phyloP scores from a whole-genome alignment of 805 yeast genomes.

The Hanseniaspora thailandica region DNA sequence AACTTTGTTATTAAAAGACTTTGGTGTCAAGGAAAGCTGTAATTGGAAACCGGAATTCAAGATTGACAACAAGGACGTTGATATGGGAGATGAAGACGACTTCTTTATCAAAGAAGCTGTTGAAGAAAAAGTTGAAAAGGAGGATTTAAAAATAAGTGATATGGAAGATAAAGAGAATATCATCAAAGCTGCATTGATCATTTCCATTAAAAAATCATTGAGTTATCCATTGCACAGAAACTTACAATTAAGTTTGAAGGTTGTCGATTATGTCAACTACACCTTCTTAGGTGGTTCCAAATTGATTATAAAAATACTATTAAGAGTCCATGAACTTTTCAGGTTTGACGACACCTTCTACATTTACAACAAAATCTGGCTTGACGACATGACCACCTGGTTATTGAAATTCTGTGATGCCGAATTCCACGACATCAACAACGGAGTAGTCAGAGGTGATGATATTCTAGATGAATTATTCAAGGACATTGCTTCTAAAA shows the following conservation, averaged over 20 bases:
- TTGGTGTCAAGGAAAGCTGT: constrained; percentile 13
- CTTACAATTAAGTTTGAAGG: constrained; percentile 44
- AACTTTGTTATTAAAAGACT: constrained; percentile 32
- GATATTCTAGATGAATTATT: constrained; percentile 5
- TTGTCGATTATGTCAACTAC: constrained; percentile 65
- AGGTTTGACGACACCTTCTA: constrained; percentile 75
- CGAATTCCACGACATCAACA: constrained; percentile 37
- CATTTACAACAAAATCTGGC: constrained; percentile 63
- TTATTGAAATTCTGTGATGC: constrained; percentile 48
- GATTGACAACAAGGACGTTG: constrained; percentile 18
- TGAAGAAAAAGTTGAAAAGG: constrained; percentile 4
- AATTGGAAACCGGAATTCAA: constrained; percentile 13
- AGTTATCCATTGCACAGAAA: constrained; percentile 71
- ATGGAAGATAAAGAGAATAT: constrained; percentile 18
- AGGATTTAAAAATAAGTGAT: background rate
- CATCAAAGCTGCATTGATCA: constrained; percentile 44
- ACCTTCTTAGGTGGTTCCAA: constrained; percentile 60
- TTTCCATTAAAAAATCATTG: constrained; percentile 61
- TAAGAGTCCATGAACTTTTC: constrained; percentile 59
- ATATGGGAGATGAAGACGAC: constrained; percentile 16
- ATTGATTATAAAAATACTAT: constrained; percentile 45
- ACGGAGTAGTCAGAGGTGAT: background rate
- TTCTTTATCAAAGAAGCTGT: constrained; percentile 11
- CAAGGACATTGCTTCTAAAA: constrained; percentile 52
- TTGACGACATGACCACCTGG: constrained; percentile 74